Evolutionary conservation across 192 early-diverging fungal species (phyloP).

Genomic region (Geosiphon pyriformis): DNA sequence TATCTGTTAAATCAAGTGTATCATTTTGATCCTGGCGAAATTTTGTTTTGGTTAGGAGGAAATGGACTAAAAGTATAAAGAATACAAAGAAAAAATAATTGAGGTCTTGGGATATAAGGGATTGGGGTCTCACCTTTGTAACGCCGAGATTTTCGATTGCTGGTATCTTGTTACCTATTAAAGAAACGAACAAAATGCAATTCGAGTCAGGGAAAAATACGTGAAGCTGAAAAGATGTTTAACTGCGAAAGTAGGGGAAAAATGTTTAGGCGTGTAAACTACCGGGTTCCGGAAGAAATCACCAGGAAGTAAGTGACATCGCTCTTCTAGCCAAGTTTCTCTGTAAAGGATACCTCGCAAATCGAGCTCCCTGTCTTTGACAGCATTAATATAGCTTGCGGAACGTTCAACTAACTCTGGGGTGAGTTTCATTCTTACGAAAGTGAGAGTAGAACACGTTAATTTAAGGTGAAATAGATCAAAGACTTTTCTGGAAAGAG

Average conservation of each 20-base stretch:
- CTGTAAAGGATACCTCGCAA: slow-evolving; percentile 62
- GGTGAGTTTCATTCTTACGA: slow-evolving; percentile 80
- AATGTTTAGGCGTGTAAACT: too few species aligned
- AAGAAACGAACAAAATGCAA: slow-evolving; percentile 14
- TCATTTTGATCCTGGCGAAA: slow-evolving; percentile 92
- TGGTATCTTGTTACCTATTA: slow-evolving; percentile 75
- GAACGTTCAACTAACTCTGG: slow-evolving; percentile 64
- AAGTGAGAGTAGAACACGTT: too few species aligned
- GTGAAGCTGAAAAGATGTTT: neutral
- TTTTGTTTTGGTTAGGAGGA: too few species aligned
- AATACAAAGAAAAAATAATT: slow-evolving; percentile 6
- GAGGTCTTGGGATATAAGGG: neutral
- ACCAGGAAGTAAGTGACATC: too few species aligned
- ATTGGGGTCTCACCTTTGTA: slow-evolving; percentile 61
- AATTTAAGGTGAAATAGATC: too few species aligned
- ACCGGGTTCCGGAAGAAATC: too few species aligned
- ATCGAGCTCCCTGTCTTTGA: slow-evolving; percentile 87
- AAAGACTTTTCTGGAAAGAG: too few species aligned
- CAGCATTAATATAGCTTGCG: slow-evolving; percentile 72
- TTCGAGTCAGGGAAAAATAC: slow-evolving; percentile 29
- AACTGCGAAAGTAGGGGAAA: too few species aligned
- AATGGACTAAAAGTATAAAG: too few species aligned
- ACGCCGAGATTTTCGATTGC: slow-evolving; percentile 93
- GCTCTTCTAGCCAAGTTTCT: too few species aligned
- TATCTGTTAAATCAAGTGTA: slow-evolving; percentile 88